A percentile compares a stretch with the other conserved stretches of the same genome.
Conservation (phyloP, 257 asterid genomes). For the Penstemon davidsonii region DNA sequence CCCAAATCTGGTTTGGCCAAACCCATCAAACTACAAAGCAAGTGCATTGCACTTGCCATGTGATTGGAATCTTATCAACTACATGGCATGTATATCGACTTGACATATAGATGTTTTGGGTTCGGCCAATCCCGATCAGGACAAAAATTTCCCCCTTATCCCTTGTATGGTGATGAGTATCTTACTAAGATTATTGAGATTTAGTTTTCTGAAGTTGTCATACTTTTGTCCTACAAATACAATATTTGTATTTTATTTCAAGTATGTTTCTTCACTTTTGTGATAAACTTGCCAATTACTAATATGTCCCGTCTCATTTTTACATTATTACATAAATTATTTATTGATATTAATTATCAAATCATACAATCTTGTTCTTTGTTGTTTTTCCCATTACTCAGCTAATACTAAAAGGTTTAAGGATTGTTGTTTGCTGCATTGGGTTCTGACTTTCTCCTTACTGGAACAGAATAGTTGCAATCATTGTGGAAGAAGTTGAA, state of each 20-base stretch:
- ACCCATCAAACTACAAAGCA: background rate
- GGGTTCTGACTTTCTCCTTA: slow-evolving; percentile 32
- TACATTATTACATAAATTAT: no score
- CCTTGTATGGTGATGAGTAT: slow-evolving; percentile 9
- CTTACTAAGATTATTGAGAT: background rate
- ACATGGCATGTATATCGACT: no score
- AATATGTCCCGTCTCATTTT: no score
- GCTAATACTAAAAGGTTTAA: background rate
- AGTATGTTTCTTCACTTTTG: no score
- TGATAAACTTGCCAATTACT: no score
- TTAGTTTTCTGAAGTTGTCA: background rate
- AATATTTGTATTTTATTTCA: no score
- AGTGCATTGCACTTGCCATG: no score
- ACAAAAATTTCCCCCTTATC: background rate
- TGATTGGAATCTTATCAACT: no score
- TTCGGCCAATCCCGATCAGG: no score
- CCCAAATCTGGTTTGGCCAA: background rate
- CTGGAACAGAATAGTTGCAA: slow-evolving; percentile 67
- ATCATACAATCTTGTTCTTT: slow-evolving; percentile 2
- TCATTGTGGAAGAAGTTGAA: slow-evolving; percentile 81
- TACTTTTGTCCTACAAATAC: no score
- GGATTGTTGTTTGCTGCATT: slow-evolving; percentile 8
- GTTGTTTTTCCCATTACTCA: background rate
- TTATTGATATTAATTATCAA: no score
- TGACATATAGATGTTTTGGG: no score